A percentile compares a stretch with the other conserved stretches of the same genome.
Conservation (phyloP, 495 filamentous ascomycete species). For the Neurospora sp. region DNA sequence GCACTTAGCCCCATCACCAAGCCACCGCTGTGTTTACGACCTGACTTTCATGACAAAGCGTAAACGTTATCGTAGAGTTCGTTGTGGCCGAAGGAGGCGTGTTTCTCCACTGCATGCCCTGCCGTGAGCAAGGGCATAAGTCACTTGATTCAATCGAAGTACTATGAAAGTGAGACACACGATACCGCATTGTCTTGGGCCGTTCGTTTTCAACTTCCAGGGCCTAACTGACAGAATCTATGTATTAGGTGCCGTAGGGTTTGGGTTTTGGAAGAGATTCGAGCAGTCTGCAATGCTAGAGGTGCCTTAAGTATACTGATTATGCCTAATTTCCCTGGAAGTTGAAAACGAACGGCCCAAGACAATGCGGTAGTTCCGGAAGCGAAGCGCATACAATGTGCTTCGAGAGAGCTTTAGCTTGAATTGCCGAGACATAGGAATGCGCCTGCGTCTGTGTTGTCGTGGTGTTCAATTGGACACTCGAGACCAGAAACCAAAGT, state of each 20-base stretch:
- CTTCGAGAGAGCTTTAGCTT: neutral
- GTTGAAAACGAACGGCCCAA: too few species aligned
- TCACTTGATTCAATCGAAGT: neutral
- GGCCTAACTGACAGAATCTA: too few species aligned
- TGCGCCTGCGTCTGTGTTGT: neutral
- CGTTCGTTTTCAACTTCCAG: too few species aligned
- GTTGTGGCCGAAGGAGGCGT: neutral
- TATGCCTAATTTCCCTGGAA: too few species aligned
- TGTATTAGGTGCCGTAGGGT: too few species aligned
- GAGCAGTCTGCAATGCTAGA: too few species aligned
- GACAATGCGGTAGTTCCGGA: neutral
- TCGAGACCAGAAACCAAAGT: neutral
- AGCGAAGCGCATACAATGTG: neutral
- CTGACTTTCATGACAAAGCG: neutral
- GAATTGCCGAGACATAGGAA: neutral
- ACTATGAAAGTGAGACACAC: neutral
- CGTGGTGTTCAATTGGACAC: neutral
- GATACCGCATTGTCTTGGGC: neutral
- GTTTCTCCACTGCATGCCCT: neutral
- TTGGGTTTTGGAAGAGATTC: too few species aligned
- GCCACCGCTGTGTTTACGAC: neutral
- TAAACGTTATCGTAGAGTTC: neutral
- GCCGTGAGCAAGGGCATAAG: neutral
- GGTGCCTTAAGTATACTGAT: too few species aligned
- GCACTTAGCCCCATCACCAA: neutral